A percentile compares a stretch with the other conserved stretches of the same genome.
These are phyloP conservation scores for Colletotrichum sp. DNA, from an alignment of 2,329 filamentous ascomycete genomes.

Conservation along the genomic window DNA sequence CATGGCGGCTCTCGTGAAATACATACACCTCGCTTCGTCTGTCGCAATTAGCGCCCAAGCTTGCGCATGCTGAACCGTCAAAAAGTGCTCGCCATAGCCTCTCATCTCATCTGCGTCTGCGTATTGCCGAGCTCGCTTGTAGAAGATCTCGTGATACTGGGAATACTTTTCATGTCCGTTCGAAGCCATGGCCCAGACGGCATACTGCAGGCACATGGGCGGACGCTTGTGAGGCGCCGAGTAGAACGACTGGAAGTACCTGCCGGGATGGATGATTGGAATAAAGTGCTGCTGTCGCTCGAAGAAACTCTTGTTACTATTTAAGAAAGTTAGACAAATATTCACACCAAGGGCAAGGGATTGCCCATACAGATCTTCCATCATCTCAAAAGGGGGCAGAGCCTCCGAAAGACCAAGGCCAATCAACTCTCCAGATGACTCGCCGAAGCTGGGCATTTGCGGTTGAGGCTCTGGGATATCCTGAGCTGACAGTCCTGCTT, in stretches of 20 bases:
- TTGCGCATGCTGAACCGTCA: slow-evolving; percentile 82
- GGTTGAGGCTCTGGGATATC: not conserved
- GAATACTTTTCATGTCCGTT: slow-evolving; percentile 75
- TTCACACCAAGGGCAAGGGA: not conserved
- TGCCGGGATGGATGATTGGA: slow-evolving; percentile 79
- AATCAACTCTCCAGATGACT: slow-evolving; percentile 58
- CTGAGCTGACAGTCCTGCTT: not conserved
- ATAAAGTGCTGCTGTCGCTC: slow-evolving; percentile 72
- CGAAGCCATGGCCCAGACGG: slow-evolving; percentile 84
- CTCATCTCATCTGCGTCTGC: slow-evolving; percentile 85
- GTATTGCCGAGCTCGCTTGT: slow-evolving; percentile 82
- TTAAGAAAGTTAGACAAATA: slow-evolving; percentile 42
- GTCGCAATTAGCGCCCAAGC: slow-evolving; percentile 76
- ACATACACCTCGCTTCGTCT: slow-evolving; percentile 85
- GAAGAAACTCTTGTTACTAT: slow-evolving; percentile 78
- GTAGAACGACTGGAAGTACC: slow-evolving; percentile 79
- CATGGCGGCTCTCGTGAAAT: slow-evolving; percentile 86
- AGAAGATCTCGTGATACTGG: slow-evolving; percentile 77
- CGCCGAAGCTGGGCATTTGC: not conserved
- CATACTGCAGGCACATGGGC: slow-evolving; percentile 83
- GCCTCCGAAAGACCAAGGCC: slow-evolving; percentile 82
- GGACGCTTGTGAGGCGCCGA: slow-evolving; percentile 75
- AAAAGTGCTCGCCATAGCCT: slow-evolving; percentile 79
- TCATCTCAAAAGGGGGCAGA: slow-evolving; percentile 77
- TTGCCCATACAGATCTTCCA: slow-evolving; percentile 76